Base-by-base conservation (phyloP, 2,329 filamentous ascomycete species). In the Aspergillus bombycis region DNA sequence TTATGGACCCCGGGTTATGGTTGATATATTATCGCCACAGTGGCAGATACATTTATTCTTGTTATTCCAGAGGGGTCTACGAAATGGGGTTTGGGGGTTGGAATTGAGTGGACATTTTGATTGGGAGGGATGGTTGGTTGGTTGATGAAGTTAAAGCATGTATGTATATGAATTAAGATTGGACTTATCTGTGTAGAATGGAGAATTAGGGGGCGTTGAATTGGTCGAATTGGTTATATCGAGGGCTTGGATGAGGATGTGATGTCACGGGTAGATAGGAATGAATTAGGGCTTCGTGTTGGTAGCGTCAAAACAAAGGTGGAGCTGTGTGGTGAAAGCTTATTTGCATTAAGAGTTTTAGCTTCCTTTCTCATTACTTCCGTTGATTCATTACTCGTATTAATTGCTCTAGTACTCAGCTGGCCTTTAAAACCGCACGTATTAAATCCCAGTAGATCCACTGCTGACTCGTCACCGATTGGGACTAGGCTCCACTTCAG, bases 81-180 rank as follows among this genome's bases (percentile, higher is more conserved):
- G 73, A 69, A 8, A 78, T 64, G n/a, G 76, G 76, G 57, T 78
- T 78, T 12, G 75, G 72, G 4, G 77, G 77, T 66, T 78, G 75
- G 26, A 69, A 57, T 23, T 16, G 45, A 21, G 45, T 23, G n/a
- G 45, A 26, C 45, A 46, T 46, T 26, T 46, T 46, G 16, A 70
- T 68, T 63, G 72, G 70, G 28, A 74, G 10, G 1, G 34, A 5
- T 36, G 5, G 16, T 16, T 3, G 12, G 1, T 36, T 2, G 34
- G 0, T 16, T 32, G 10, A 32, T 32, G 10, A 32, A 12, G 32
- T 11, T 11, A 11, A 34, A 11, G 10, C 3, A 34, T 34, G 10
- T 34, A 34, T 34, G 10, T 34, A 34, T 34, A 12, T 34, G 10
- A 4, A 30, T 30, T 30, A 30, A 7, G 2, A 12, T 5, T 36